Base-by-base conservation (phyloP, 441 rosid genomes). In the Adansonia gregorii region DNA sequence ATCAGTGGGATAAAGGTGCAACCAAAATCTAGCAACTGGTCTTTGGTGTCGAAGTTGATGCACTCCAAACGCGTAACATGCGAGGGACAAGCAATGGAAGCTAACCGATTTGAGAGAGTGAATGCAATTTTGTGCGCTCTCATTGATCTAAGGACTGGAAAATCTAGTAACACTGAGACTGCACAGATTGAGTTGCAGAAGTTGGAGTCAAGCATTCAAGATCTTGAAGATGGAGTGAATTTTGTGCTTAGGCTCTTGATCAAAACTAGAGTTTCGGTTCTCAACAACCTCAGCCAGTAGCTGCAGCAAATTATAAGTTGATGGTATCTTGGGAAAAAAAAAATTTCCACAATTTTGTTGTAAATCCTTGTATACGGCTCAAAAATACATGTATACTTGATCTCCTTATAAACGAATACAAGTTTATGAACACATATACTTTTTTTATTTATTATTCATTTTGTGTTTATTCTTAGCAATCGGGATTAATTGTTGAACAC, bases 101-200 rank as follows among this genome's bases (percentile, higher is more conserved):
- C 8, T 0, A 86, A 79, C 12, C 85, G 78, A 68, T 79, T 87
- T 63, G 80, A 63, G 54, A 72, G 17, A 75, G 78, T 67, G 45
- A 85, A 82, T 71, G 78, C 72, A 15, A 79, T 81, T 12, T 19
- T 80, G 72, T 48, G 75, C 61, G 10, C 4, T 35, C 60, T 74
- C 58, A 74, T 22, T 39, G 67, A 24, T 46, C 6, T 12, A 77
- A 81, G 78, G 75, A 11, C 56, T 9, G 17, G 12, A 3, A 74
- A 61, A 24, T 61, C n/a, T 8, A 24, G 14, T 8, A n/a, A 60
- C 55, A 41, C 0, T 15, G 76, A 56, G 22, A 61, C 61, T 60
- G 77, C 56, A 45, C 46, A 60, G 27, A 17, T 27, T 74, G 77
- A 61, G 43, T 60, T 61, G 67, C 22, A 74, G 58, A 60, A 12